phyloP scores from a whole-genome alignment of 2,329 filamentous ascomycete species.

The Phialophora verrucosa region DNA sequence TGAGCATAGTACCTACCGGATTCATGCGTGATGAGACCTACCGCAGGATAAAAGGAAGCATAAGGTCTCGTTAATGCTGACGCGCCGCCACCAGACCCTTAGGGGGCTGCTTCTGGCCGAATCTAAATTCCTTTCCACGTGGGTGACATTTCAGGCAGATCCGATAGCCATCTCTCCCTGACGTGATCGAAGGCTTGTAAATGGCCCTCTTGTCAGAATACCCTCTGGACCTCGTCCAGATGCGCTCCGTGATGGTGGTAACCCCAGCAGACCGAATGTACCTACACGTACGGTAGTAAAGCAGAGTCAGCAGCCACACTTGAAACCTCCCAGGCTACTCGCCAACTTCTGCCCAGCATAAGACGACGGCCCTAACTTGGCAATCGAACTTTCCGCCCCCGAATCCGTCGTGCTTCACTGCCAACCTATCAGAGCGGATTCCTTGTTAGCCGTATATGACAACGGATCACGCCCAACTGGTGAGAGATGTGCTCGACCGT shows the following conservation, averaged over 20 bases:
- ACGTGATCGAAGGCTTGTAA: not conserved
- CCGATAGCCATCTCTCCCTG: not conserved
- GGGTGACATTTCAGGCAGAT: not conserved
- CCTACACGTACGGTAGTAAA: not conserved
- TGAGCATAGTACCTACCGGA: not conserved
- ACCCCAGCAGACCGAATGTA: not conserved
- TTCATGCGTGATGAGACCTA: not conserved
- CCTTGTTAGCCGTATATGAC: not conserved
- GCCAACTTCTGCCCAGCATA: not conserved
- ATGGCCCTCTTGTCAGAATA: not conserved
- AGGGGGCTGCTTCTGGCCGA: not conserved
- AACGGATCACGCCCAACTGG: not conserved
- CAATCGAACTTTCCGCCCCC: not conserved
- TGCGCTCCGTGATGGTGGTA: not conserved
- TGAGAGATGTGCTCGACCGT: not conserved
- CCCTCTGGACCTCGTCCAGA: not conserved
- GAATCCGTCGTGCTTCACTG: not conserved
- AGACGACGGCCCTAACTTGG: not conserved
- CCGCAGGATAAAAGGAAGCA: not conserved
- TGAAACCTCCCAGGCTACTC: not conserved
- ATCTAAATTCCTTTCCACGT: not conserved
- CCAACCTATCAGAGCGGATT: not conserved
- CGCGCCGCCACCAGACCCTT: not conserved
- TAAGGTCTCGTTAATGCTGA: not conserved
- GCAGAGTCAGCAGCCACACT: slow-evolving; percentile 5